These are phyloP conservation scores for Epichloe coenophiala DNA, from an alignment of 2,329 filamentous ascomycete genomes.

Conservation along the genomic window DNA sequence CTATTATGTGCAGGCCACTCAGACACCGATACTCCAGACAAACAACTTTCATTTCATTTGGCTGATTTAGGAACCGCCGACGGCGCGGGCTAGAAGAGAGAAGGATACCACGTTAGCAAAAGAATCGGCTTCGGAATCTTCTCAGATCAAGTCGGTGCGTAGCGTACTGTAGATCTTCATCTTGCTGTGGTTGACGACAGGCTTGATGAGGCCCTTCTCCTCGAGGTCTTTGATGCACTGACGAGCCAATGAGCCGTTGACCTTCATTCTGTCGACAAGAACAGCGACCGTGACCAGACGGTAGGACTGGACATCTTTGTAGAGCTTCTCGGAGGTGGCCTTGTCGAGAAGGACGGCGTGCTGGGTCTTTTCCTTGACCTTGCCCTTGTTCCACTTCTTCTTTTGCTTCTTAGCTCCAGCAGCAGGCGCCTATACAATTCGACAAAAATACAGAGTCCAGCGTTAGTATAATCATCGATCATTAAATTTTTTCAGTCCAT, in stretches of 20 bases:
- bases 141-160: not conserved
- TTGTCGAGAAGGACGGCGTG: conserved; percentile 99
- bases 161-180: conserved; percentile 89
- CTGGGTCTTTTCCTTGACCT: conserved; percentile 99
- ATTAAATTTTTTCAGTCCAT: conserved; percentile 1
- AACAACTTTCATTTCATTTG: conserved; percentile 18
- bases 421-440: conserved; percentile 25
- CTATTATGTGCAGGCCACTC: conserved; percentile 21
- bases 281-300: conserved; percentile 97
- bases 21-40: conserved; percentile 25
- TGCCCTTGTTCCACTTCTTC: conserved; percentile 40
- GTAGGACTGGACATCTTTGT: conserved; percentile 99
- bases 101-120: conserved; percentile 3
- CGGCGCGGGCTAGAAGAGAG: conserved; percentile 41
- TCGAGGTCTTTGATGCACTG: conserved; percentile 83
- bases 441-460: not conserved
- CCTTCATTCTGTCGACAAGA: conserved; percentile 99
- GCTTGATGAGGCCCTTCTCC: conserved; percentile 98
- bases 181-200: conserved; percentile 90
- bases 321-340: conserved; percentile 90
- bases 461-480: conserved; percentile 9
- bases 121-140: not conserved
- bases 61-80: conserved; percentile 34
- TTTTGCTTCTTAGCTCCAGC: conserved; percentile 37
- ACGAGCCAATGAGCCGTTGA: conserved; percentile 95